Evolutionary conservation across 2,329 filamentous ascomycete species (phyloP).

Genomic region (Ilyonectria robusta): DNA sequence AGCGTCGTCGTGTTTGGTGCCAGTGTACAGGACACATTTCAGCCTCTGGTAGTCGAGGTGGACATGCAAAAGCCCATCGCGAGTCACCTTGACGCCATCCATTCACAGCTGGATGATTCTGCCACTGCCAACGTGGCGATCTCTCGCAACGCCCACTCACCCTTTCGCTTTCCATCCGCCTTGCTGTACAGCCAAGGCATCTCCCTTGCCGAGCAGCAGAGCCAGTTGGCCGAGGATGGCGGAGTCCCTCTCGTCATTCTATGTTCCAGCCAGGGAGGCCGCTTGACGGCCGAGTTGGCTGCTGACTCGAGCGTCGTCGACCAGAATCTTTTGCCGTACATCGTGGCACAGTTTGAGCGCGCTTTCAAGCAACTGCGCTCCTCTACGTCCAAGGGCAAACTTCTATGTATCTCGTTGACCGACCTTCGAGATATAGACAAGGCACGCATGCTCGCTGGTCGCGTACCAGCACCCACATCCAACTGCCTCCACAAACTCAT

Average conservation of each 20-base stretch:
- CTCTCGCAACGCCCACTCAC: background rate
- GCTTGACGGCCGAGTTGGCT: slow-evolving; percentile 15
- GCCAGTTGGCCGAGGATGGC: background rate
- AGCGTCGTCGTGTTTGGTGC: slow-evolving; percentile 11
- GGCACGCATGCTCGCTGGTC: slow-evolving; percentile 17
- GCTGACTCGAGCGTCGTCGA: slow-evolving; percentile 18
- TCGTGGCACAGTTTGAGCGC: background rate
- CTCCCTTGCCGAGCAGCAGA: background rate
- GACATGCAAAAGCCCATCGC: background rate
- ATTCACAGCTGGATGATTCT: background rate
- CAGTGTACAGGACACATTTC: slow-evolving; percentile 4
- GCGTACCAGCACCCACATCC: background rate
- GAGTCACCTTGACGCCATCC: background rate
- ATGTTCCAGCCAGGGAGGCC: slow-evolving; percentile 11
- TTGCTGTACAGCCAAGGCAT: background rate
- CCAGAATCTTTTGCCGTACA: slow-evolving; percentile 11
- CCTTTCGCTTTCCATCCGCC: background rate
- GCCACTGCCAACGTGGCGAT: background rate
- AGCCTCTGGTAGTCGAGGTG: background rate
- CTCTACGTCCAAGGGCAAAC: background rate
- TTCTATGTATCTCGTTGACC: background rate
- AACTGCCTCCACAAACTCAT: slow-evolving; percentile 12
- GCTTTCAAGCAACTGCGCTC: slow-evolving; percentile 16
- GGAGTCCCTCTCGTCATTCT: slow-evolving; percentile 5
- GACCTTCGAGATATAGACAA: background rate